Conservation (phyloP, 2,329 filamentous ascomycete genomes). For the Trichoderma aggressivum region DNA sequence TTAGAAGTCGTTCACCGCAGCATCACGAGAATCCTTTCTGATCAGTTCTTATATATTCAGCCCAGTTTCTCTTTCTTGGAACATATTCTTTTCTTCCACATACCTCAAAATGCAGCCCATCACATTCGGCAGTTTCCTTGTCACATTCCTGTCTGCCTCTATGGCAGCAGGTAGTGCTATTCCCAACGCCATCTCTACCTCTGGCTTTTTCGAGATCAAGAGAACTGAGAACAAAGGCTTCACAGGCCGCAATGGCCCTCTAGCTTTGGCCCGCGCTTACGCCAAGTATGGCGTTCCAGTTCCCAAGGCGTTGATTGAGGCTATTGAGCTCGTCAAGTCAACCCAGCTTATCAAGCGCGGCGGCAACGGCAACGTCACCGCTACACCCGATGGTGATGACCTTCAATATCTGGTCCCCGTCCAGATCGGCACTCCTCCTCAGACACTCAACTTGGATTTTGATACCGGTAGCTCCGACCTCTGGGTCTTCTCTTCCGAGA, state of each 20-base stretch:
- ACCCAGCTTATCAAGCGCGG: slow-evolving; percentile 2
- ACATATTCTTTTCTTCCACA: background rate
- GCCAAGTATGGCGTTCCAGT: slow-evolving; percentile 20
- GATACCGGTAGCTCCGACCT: slow-evolving; percentile 29
- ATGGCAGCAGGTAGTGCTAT: slow-evolving; percentile 15
- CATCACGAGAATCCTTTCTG: background rate
- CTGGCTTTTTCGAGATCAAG: slow-evolving; percentile 14
- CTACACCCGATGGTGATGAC: slow-evolving; percentile 17
- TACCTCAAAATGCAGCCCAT: slow-evolving; percentile 8
- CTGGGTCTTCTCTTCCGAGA: slow-evolving; percentile 42
- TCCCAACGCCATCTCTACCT: background rate
- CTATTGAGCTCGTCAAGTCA: slow-evolving; percentile 9
- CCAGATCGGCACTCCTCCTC: slow-evolving; percentile 23
- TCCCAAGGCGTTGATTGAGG: slow-evolving; percentile 12
- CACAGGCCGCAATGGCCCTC: slow-evolving; percentile 17
- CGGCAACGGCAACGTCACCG: slow-evolving; percentile 8
- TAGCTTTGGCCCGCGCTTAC: slow-evolving; percentile 21
- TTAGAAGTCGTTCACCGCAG: background rate
- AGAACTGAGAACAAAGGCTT: slow-evolving; percentile 9
- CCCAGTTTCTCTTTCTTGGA: background rate
- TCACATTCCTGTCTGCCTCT: slow-evolving; percentile 15
- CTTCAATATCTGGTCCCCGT: slow-evolving; percentile 21
- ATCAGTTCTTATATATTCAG: background rate
- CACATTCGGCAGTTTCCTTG: slow-evolving; percentile 15
- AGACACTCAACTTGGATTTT: slow-evolving; percentile 22